Evolutionary conservation across 225 moss, liverwort and hornwort species (phyloP).

Genomic region (Polytrichum commune): DNA sequence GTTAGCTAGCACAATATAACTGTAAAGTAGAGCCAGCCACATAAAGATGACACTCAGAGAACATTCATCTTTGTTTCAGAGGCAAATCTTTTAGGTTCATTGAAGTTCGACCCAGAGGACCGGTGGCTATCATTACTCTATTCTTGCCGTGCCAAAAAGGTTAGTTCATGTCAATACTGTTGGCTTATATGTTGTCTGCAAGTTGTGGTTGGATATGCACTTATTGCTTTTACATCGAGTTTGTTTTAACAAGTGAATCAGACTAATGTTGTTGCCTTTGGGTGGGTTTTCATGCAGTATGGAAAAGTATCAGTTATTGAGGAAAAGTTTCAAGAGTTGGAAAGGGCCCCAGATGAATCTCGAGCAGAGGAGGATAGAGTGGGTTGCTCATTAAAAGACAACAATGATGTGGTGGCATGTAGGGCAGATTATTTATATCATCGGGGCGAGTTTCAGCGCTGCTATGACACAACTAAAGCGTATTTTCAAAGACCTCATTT

Average conservation of each 20-base stretch:
- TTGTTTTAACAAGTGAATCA: neutral
- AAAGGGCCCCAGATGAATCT: conserved; percentile 72
- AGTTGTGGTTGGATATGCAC: neutral
- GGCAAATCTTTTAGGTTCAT: conserved; percentile 61
- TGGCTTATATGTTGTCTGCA: neutral
- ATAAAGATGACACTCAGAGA: neutral
- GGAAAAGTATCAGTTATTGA: conserved; percentile 78
- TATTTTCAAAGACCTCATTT: conserved; percentile 17
- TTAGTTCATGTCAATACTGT: conserved; percentile 7
- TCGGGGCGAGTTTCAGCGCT: conserved; percentile 91
- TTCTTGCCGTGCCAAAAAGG: conserved; percentile 91
- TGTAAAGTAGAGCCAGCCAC: neutral
- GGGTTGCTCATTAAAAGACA: conserved; percentile 82
- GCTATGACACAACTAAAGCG: conserved; percentile 95
- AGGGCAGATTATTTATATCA: conserved; percentile 93
- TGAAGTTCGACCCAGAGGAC: conserved; percentile 95
- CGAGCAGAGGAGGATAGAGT: conserved; percentile 65
- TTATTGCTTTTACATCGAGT: neutral
- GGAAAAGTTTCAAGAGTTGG: conserved; percentile 78
- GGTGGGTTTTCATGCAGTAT: conserved; percentile 47
- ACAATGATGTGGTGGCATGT: conserved; percentile 92
- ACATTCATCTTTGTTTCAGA: conserved; percentile 37
- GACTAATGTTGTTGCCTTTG: neutral
- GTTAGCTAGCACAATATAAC: too few species aligned
- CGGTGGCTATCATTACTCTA: conserved; percentile 89